Evolutionary conservation across 441 rosid genomes (phyloP).

Genomic region (Gossypium davidsonii): DNA sequence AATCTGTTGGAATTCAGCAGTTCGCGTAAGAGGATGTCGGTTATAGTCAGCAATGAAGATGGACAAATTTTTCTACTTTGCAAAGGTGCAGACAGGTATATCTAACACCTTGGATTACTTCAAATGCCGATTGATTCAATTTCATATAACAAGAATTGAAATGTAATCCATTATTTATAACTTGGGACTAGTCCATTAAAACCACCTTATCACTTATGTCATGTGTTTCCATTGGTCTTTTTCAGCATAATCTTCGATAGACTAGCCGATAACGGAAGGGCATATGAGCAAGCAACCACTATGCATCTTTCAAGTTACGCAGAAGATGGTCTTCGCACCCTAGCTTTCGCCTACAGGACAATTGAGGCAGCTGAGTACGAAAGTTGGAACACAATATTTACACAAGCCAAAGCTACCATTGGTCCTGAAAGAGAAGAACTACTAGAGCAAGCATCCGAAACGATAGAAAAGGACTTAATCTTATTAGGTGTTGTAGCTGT

Average conservation of each 20-base stretch:
- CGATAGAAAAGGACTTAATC: constrained; percentile 61
- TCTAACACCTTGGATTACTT: neutral
- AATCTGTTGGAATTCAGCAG: constrained; percentile 77
- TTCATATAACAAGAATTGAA: neutral
- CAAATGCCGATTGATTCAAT: neutral
- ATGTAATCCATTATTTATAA: neutral
- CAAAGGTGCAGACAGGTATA: constrained; percentile 90
- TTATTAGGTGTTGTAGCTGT: constrained; percentile 68
- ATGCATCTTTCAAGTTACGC: constrained; percentile 49
- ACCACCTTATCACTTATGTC: neutral
- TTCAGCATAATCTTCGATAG: constrained; percentile 68
- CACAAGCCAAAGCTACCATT: constrained; percentile 49
- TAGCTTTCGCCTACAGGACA: constrained; percentile 58
- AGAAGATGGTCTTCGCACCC: constrained; percentile 78
- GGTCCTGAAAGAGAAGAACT: constrained; percentile 62
- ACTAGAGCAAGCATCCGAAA: constrained; percentile 57
- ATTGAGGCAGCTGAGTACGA: constrained; percentile 44
- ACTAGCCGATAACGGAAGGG: constrained; percentile 49
- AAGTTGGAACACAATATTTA: constrained; percentile 48
- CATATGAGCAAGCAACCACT: constrained; percentile 38
- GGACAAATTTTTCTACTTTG: constrained; percentile 69
- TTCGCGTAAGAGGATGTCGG: constrained; percentile 81
- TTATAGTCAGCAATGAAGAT: constrained; percentile 54
- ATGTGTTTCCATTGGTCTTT: neutral
- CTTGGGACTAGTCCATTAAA: neutral